Conservation (phyloP, 192 early-diverging fungal genomes). For the Allomyces macrogynus region DNA sequence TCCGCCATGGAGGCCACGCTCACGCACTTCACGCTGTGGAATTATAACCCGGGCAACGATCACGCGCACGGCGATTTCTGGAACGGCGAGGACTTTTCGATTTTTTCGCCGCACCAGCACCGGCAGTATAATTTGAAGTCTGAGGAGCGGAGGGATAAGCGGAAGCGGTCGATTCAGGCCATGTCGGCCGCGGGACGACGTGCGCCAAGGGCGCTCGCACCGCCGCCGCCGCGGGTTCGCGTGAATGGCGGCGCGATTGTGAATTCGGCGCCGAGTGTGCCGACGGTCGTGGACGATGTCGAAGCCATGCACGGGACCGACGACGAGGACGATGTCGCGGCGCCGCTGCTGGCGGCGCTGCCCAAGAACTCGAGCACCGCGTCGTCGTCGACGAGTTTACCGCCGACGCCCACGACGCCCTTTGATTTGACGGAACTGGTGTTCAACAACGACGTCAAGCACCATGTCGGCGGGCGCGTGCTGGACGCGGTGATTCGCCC, state of each 20-base stretch:
- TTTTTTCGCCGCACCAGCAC: conserved; percentile 25
- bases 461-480: conserved; percentile 53
- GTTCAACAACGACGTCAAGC: conserved; percentile 14
- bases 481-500: conserved; percentile 61
- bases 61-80: conserved; percentile 62
- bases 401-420: conserved; percentile 18
- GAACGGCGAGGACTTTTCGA: conserved; percentile 72
- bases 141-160: not conserved
- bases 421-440: conserved; percentile 27
- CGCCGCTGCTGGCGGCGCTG: too few relatives aligned
- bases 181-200: conserved; percentile 7
- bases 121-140: conserved; percentile 1
- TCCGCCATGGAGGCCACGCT: conserved; percentile 48
- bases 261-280: too few relatives aligned
- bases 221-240: conserved; percentile 3
- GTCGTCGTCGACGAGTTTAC: too few relatives aligned
- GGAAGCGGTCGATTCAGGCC: conserved; percentile 2
- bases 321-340: too few relatives aligned
- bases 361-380: too few relatives aligned
- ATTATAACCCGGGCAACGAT: conserved; percentile 64
- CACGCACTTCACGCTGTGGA: conserved; percentile 69
- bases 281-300: too few relatives aligned
- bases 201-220: conserved; percentile 9
- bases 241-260: too few relatives aligned
- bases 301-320: too few relatives aligned